Conservation (phyloP, 768 basidiomycete genomes). For the Lentinus tigrinus region DNA sequence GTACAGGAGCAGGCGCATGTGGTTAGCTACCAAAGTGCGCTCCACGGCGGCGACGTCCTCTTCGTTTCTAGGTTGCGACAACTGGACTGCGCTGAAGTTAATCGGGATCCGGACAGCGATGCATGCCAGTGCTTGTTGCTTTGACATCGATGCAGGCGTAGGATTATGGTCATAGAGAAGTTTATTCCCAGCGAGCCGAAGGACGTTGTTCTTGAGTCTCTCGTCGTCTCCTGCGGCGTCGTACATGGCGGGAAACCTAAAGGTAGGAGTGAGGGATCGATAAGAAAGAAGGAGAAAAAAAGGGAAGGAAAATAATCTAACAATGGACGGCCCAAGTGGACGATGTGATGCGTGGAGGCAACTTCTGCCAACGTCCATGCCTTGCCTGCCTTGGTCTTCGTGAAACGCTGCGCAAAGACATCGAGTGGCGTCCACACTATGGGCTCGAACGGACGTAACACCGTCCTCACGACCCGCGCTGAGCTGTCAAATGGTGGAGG, state of each 20-base stretch:
- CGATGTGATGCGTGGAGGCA: slow-evolving; percentile 19
- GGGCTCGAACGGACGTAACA: slow-evolving; percentile 13
- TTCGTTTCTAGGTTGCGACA: neutral
- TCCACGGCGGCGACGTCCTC: slow-evolving; percentile 8
- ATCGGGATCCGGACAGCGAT: slow-evolving; percentile 25
- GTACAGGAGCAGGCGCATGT: slow-evolving; percentile 31
- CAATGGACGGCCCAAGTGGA: slow-evolving; percentile 26
- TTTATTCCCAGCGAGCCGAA: slow-evolving; percentile 10
- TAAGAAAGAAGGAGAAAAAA: neutral
- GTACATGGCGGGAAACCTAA: slow-evolving; percentile 19
- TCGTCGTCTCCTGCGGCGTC: slow-evolving; percentile 1
- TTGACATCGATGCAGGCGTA: neutral
- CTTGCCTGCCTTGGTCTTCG: neutral
- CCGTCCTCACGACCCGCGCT: slow-evolving; percentile 3
- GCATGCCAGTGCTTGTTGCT: slow-evolving; percentile 6
- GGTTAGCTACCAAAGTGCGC: slow-evolving; percentile 29
- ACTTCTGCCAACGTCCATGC: slow-evolving; percentile 16
- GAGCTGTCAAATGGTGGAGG: neutral
- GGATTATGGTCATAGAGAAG: neutral
- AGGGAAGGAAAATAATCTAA: slow-evolving; percentile 12
- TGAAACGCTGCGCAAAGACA: slow-evolving; percentile 19
- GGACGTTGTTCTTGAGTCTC: slow-evolving; percentile 5
- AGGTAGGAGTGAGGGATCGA: neutral
- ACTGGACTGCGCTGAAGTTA: slow-evolving; percentile 20
- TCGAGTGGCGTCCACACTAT: slow-evolving; percentile 27